Conservation (phyloP, 371 early-diverging fungal genomes). For the Mucor mucedo region DNA sequence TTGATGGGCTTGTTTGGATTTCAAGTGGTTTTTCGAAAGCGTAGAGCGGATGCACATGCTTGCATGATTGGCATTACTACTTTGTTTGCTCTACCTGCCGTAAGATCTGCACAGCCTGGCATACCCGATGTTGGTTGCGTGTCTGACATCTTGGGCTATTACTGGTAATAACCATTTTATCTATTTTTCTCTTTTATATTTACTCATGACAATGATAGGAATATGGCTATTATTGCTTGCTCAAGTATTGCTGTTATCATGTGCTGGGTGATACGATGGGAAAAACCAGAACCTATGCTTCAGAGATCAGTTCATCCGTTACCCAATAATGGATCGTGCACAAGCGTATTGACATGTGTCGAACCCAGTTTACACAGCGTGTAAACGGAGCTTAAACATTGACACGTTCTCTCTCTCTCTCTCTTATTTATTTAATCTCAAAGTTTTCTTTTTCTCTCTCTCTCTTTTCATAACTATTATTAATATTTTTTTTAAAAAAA, state of each 20-base stretch:
- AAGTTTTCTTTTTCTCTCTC: not conserved
- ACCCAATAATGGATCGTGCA: not conserved
- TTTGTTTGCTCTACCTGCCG: slow-evolving; percentile 47
- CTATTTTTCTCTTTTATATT: not conserved
- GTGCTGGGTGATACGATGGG: slow-evolving; percentile 44
- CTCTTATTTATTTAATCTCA: no score
- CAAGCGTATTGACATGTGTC: slow-evolving; percentile 2
- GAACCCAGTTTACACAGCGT: slow-evolving; percentile 2
- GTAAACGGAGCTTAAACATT: not conserved
- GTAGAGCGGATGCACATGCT: slow-evolving; percentile 41
- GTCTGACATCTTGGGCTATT: slow-evolving; percentile 44
- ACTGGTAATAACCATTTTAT: slow-evolving; percentile 31
- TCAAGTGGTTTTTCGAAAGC: slow-evolving; percentile 34
- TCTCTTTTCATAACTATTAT: not conserved
- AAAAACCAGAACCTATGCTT: slow-evolving; percentile 3
- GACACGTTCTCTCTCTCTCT: not conserved
- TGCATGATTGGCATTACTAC: slow-evolving; percentile 45
- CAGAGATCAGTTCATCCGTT: not conserved
- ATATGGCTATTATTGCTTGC: slow-evolving; percentile 45
- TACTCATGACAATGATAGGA: slow-evolving; percentile 22
- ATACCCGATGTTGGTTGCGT: slow-evolving; percentile 47
- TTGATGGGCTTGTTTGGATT: slow-evolving; percentile 40
- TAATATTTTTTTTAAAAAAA: not conserved
- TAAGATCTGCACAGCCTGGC: slow-evolving; percentile 46
- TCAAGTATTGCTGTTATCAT: slow-evolving; percentile 33